Percentiles rank a stretch among this genome's conserved stretches.
These are phyloP conservation scores for Teunomyces panamensis DNA, from an alignment of 805 yeast genomes.

Conservation along the genomic window DNA sequence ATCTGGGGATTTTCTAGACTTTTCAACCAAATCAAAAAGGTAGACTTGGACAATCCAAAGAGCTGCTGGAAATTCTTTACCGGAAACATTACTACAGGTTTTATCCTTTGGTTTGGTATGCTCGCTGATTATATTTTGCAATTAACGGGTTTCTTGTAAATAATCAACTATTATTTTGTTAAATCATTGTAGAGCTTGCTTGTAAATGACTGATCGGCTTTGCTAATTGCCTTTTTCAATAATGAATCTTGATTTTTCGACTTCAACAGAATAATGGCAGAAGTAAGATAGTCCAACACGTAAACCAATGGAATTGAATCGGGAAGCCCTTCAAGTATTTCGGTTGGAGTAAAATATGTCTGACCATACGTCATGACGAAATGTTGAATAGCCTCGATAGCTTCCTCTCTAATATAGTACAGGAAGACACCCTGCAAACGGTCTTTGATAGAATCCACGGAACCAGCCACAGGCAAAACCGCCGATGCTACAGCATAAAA, in stretches of 20 bases:
- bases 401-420: conserved; percentile 4
- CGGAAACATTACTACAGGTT: conserved; percentile 74
- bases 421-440: conserved; percentile 1
- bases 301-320: conserved; percentile 26
- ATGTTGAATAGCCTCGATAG: conserved; percentile 24
- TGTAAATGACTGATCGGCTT: conserved; percentile 25
- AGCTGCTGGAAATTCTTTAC: conserved; percentile 82
- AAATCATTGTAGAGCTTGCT: conserved; percentile 21
- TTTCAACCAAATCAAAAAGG: conserved; percentile 63
- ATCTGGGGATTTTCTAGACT: conserved; percentile 68
- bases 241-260: conserved; percentile 13
- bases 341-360: conserved; percentile 18
- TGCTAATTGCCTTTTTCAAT: conserved; percentile 26
- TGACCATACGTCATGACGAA: conserved; percentile 24
- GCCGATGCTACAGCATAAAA: conserved; percentile 12
- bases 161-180: background rate
- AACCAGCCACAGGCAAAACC: no score
- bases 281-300: conserved; percentile 24
- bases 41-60: conserved; percentile 73
- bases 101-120: conserved; percentile 63
- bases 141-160: conserved; percentile 42
- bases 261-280: conserved; percentile 19
- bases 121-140: conserved; percentile 60
- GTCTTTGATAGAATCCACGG: background rate
- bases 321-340: conserved; percentile 30